A percentile compares a stretch with the other conserved stretches of the same genome.
phyloP scores from a whole-genome alignment of 345 rosid genomes.

The Capsella bursapastoris region DNA sequence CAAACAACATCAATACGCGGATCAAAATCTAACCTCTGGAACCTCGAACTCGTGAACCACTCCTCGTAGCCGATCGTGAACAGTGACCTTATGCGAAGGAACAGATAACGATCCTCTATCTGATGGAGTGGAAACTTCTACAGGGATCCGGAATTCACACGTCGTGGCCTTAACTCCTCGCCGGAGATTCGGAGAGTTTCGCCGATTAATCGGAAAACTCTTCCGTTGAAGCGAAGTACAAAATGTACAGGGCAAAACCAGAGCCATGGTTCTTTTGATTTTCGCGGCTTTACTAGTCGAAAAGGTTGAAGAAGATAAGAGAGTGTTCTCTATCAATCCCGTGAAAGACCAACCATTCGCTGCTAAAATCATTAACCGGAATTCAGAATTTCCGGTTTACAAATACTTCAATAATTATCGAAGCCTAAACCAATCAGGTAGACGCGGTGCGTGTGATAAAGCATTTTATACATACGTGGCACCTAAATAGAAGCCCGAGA shows the following conservation, averaged over 20 bases:
- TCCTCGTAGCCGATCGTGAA: constrained; percentile 83
- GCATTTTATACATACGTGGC: constrained; percentile 21
- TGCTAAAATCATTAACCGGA: constrained; percentile 28
- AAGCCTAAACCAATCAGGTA: constrained; percentile 1
- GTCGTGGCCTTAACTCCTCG: constrained; percentile 35
- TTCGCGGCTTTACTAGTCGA: constrained; percentile 39
- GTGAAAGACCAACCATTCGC: neutral
- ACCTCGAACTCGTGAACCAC: constrained; percentile 80
- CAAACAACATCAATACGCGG: neutral
- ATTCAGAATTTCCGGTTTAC: neutral
- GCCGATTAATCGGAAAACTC: constrained; percentile 16
- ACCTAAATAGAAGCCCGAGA: neutral
- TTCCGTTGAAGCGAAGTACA: constrained; percentile 41
- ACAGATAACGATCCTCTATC: constrained; percentile 46
- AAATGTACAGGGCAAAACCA: constrained; percentile 49
- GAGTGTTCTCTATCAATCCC: neutral
- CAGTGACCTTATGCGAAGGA: constrained; percentile 82
- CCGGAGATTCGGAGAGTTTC: constrained; percentile 39
- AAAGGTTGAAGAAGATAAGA: constrained; percentile 38
- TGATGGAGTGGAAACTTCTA: constrained; percentile 44
- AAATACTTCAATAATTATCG: too few species aligned
- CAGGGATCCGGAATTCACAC: constrained; percentile 59
- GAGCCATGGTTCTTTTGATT: constrained; percentile 52
- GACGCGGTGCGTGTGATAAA: neutral
- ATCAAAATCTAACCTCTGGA: constrained; percentile 67